A percentile compares a stretch with the other conserved stretches of the same genome.
phyloP scores from a whole-genome alignment of 169 alveolate species.

The Theileria parva region DNA sequence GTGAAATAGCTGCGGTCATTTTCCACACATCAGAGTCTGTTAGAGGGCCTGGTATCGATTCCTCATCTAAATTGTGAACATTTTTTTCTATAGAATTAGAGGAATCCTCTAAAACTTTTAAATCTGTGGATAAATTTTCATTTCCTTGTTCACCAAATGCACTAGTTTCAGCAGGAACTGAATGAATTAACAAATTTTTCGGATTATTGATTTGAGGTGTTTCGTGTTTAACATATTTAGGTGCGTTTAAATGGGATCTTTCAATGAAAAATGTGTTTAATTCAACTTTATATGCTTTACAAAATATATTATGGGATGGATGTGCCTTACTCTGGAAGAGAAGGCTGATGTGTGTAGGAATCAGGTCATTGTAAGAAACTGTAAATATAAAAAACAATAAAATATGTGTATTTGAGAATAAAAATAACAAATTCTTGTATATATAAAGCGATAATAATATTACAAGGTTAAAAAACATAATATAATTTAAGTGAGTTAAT shows the following conservation, averaged over 20 bases:
- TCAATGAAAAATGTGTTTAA: not conserved
- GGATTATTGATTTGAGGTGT: not conserved
- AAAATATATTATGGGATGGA: not conserved
- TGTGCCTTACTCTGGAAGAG: not conserved
- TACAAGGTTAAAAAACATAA: not conserved
- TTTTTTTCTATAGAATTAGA: not conserved
- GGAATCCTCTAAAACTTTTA: not conserved
- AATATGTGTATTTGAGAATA: not conserved
- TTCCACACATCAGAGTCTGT: constrained; percentile 56
- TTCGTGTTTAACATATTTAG: not conserved
- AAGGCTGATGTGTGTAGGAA: not conserved
- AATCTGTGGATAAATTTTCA: not conserved
- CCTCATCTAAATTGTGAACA: not conserved
- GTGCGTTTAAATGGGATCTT: not conserved
- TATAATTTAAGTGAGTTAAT: not conserved
- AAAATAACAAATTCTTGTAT: not conserved
- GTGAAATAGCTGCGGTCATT: constrained; percentile 50
- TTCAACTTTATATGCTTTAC: not conserved
- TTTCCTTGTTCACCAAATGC: not conserved
- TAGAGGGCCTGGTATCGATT: not conserved
- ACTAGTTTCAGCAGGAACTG: not conserved
- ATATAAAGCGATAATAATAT: not conserved
- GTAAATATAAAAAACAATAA: not conserved
- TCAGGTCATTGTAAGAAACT: not conserved
- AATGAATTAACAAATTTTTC: no score